Conservation (phyloP, 2,329 filamentous ascomycete species). For the Cercospora sp. region DNA sequence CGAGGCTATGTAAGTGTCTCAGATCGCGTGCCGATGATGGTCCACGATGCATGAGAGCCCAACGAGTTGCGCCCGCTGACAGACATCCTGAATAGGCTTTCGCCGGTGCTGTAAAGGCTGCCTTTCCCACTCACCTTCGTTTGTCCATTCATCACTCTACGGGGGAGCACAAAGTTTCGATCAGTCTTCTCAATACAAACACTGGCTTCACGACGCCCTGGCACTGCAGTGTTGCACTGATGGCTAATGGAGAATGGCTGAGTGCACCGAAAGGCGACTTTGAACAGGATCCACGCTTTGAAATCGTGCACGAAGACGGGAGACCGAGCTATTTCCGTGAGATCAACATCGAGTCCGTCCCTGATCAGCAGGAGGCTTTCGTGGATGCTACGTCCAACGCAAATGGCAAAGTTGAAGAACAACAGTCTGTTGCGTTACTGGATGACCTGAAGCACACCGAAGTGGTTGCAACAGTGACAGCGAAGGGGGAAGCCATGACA, state of each 20-base stretch:
- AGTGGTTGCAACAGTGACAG: background rate
- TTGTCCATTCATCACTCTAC: slow-evolving; percentile 18
- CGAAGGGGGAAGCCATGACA: background rate
- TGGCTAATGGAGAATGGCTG: slow-evolving; percentile 26
- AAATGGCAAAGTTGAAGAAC: background rate
- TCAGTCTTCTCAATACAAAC: slow-evolving; percentile 17
- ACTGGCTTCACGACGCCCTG: slow-evolving; percentile 23
- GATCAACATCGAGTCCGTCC: background rate
- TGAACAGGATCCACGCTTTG: slow-evolving; percentile 19
- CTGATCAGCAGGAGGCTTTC: background rate
- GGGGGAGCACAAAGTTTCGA: slow-evolving; percentile 15
- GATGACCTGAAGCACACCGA: background rate
- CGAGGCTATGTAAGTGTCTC: slow-evolving; percentile 24
- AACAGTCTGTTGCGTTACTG: background rate
- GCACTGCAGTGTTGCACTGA: slow-evolving; percentile 24
- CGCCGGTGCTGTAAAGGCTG: slow-evolving; percentile 19
- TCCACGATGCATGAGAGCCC: background rate
- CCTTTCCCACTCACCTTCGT: slow-evolving; percentile 17
- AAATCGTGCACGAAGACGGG: slow-evolving; percentile 16
- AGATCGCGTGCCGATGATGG: background rate
- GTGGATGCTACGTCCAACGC: background rate
- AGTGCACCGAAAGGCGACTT: slow-evolving; percentile 18
- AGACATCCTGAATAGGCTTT: slow-evolving; percentile 12
- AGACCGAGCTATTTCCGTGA: slow-evolving; percentile 21
- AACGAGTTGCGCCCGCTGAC: background rate